Percentiles rank a stretch among this genome's conserved stretches.
phyloP scores from a whole-genome alignment of 2,329 filamentous ascomycete species.

The Claviceps monticola region DNA sequence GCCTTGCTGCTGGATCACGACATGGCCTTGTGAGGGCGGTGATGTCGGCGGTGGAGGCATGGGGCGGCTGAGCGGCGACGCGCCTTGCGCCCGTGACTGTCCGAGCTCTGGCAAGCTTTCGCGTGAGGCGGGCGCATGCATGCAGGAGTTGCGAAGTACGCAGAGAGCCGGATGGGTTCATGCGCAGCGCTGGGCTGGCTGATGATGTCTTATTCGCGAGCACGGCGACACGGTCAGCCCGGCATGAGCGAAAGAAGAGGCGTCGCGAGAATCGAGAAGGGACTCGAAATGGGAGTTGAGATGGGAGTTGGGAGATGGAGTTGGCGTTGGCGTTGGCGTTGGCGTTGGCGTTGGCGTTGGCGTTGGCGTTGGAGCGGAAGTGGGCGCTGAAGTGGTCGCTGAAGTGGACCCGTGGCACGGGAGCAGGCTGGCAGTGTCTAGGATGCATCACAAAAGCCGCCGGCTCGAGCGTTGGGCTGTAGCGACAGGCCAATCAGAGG shows the following conservation, averaged over 20 bases:
- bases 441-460: constrained; percentile 15
- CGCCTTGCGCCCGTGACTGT: constrained; percentile 29
- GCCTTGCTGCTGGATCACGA: constrained; percentile 12
- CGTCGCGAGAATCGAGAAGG: not conserved
- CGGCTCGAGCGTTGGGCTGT: not conserved
- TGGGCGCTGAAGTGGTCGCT: not conserved
- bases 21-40: constrained; percentile 23
- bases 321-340: not conserved
- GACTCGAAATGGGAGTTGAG: not conserved
- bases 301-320: not conserved
- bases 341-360: constrained; percentile 1
- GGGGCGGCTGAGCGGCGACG: constrained; percentile 30
- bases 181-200: constrained; percentile 2
- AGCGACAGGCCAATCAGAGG: too few species aligned
- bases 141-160: constrained; percentile 22
- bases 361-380: constrained; percentile 1
- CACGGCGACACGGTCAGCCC: constrained; percentile 5
- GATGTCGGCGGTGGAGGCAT: constrained; percentile 33
- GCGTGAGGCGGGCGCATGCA: constrained; percentile 20
- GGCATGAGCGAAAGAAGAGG: constrained; percentile 2
- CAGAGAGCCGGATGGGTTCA: constrained; percentile 7
- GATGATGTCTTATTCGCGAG: constrained; percentile 5
- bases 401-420: constrained; percentile 6
- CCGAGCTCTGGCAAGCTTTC: constrained; percentile 18
- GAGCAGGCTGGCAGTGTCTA: constrained; percentile 13